Evolutionary conservation across 2,329 filamentous ascomycete genomes (phyloP).

Genomic region (Talaromyces atroroseus): DNA sequence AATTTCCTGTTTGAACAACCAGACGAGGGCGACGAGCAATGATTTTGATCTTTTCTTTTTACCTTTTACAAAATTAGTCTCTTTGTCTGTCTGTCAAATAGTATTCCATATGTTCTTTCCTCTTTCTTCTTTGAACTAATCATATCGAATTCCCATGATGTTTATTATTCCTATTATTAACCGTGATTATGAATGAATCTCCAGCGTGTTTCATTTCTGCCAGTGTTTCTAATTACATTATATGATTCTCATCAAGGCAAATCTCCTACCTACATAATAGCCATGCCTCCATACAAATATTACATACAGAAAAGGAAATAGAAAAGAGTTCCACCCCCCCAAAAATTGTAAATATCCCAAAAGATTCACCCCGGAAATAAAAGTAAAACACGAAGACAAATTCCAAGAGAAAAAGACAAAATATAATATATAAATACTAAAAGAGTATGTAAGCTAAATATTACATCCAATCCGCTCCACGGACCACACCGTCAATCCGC

Average conservation of each 20-base stretch:
- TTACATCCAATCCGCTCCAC: conserved; percentile 30
- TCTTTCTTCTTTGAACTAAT: conserved; percentile 1
- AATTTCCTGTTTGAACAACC: conserved; percentile 98
- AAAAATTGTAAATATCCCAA: neutral
- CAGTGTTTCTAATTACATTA: too few species aligned
- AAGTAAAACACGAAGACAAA: neutral
- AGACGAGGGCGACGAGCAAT: conserved; percentile 61
- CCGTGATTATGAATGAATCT: conserved; percentile 8
- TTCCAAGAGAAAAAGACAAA: neutral
- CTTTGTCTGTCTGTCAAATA: conserved; percentile 7
- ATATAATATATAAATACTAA: conserved; percentile 10
- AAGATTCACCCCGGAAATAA: neutral
- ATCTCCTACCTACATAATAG: too few species aligned
- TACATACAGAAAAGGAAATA: neutral
- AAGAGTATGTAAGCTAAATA: neutral
- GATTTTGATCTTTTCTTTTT: conserved; percentile 14
- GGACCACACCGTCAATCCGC: conserved; percentile 47
- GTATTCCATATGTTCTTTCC: neutral
- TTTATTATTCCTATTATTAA: conserved; percentile 6
- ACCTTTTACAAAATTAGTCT: neutral
- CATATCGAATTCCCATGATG: conserved; percentile 10
- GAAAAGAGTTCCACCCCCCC: neutral
- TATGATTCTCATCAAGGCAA: too few species aligned
- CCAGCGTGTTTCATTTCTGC: neutral
- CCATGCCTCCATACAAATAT: neutral